Conservation (phyloP, 495 filamentous ascomycete genomes). For the Xanthoparmelia taractica region DNA sequence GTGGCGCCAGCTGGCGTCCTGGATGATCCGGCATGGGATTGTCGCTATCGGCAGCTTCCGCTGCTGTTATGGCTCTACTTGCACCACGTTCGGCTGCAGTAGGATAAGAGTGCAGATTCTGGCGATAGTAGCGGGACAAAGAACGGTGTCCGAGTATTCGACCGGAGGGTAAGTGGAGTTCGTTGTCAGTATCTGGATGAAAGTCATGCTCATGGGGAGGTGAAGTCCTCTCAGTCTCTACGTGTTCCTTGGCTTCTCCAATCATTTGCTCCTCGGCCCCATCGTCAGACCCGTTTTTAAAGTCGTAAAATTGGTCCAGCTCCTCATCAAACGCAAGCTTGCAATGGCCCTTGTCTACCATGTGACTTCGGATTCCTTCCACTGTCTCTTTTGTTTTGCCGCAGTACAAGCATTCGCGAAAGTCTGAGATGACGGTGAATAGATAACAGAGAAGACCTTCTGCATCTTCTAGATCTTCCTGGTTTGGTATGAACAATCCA, state of each 20-base stretch:
- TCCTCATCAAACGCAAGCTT: conserved; percentile 87
- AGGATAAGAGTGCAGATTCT: conserved; percentile 81
- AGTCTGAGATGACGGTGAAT: conserved; percentile 59
- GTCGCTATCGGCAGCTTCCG: not conserved
- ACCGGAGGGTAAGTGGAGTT: conserved; percentile 84
- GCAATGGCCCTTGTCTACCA: conserved; percentile 92
- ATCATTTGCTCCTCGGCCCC: not conserved
- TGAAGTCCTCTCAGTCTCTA: not conserved
- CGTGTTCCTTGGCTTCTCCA: not conserved
- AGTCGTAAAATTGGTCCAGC: conserved; percentile 93
- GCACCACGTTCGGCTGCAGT: conserved; percentile 54
- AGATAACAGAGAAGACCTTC: conserved; percentile 70
- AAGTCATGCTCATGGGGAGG: not conserved
- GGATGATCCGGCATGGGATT: not conserved
- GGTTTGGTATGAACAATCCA: conserved; percentile 92
- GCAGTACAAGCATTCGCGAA: conserved; percentile 74
- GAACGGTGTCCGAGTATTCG: conserved; percentile 82
- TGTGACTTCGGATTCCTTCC: conserved; percentile 78
- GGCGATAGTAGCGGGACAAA: conserved; percentile 77
- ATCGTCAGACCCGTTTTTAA: conserved; percentile 61
- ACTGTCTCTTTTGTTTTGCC: conserved; percentile 64
- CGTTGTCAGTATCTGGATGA: conserved; percentile 56
- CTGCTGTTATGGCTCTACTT: conserved; percentile 38
- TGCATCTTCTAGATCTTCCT: conserved; percentile 65
- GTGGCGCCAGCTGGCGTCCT: not conserved